Conservation (phyloP, 441 rosid species). For the Mallotus repandus region DNA sequence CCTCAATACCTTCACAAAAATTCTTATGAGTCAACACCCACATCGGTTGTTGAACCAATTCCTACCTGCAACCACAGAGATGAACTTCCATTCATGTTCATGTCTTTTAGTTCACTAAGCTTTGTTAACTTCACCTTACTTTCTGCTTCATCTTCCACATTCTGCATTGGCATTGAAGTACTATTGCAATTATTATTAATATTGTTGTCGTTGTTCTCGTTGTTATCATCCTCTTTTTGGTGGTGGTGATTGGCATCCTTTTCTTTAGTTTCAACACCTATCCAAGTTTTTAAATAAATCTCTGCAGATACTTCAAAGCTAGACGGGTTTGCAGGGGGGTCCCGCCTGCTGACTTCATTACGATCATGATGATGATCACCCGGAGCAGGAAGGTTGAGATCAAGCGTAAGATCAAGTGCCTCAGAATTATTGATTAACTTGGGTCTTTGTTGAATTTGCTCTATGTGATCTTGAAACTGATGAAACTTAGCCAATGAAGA, state of each 20-base stretch:
- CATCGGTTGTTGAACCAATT: conserved; percentile 48
- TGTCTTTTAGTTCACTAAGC: conserved; percentile 62
- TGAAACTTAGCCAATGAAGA: conserved; percentile 50
- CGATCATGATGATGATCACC: conserved; percentile 13
- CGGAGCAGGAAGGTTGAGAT: conserved; percentile 51
- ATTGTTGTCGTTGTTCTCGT: conserved; percentile 5
- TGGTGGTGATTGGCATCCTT: conserved; percentile 22
- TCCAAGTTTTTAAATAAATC: conserved; percentile 42
- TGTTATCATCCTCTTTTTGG: conserved; percentile 17
- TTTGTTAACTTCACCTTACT: conserved; percentile 62
- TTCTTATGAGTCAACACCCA: conserved; percentile 32
- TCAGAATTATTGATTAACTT: conserved; percentile 33
- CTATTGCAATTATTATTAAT: conserved; percentile 9
- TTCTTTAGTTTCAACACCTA: conserved; percentile 35
- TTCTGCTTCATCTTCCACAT: conserved; percentile 57
- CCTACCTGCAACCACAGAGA: conserved; percentile 88
- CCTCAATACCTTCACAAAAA: neutral
- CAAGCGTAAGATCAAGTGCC: conserved; percentile 46
- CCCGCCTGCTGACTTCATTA: neutral
- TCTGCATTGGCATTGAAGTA: conserved; percentile 11
- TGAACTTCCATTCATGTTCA: conserved; percentile 45
- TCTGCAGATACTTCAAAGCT: conserved; percentile 32
- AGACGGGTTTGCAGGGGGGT: conserved; percentile 8
- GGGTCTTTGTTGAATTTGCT: conserved; percentile 46
- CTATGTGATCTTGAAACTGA: conserved; percentile 44